Conservation (phyloP, 1,284 basidiomycete species). For the Puccinia polysora region DNA sequence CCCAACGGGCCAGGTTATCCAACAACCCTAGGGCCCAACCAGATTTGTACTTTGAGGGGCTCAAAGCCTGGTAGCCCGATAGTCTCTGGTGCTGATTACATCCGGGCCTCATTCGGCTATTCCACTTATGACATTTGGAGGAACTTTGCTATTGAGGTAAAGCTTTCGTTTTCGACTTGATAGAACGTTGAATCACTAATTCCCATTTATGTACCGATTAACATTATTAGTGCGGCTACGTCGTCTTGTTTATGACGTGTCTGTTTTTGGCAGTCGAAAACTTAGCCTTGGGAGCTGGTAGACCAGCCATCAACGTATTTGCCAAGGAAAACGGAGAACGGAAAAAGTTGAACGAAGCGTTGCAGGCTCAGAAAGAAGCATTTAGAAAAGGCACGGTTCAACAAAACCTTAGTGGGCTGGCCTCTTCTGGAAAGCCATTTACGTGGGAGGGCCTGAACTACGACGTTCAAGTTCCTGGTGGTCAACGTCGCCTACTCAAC, state of each 20-base stretch:
- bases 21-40: constrained; percentile 48
- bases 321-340: constrained; percentile 29
- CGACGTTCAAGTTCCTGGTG: constrained; percentile 55
- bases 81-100: constrained; percentile 56
- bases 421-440: constrained; percentile 44
- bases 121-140: constrained; percentile 13
- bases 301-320: constrained; percentile 35
- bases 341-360: constrained; percentile 60
- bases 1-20: constrained; percentile 54
- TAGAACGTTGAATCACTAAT: not conserved
- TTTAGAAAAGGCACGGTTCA: constrained; percentile 8
- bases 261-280: constrained; percentile 31
- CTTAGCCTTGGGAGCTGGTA: constrained; percentile 24
- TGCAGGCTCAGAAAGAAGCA: constrained; percentile 59
- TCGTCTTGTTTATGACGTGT: constrained; percentile 14
- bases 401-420: constrained; percentile 14
- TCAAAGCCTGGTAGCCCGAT: constrained; percentile 51
- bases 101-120: constrained; percentile 59
- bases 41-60: constrained; percentile 56
- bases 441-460: constrained; percentile 57
- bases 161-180: not conserved
- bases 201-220: not conserved
- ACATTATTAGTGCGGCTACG: constrained; percentile 17
- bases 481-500: constrained; percentile 55
- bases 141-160: constrained; percentile 35